Percentiles rank a stretch among this genome's conserved stretches.
phyloP scores from a whole-genome alignment of 768 basidiomycete genomes.

The Steccherinum ochraceum region DNA sequence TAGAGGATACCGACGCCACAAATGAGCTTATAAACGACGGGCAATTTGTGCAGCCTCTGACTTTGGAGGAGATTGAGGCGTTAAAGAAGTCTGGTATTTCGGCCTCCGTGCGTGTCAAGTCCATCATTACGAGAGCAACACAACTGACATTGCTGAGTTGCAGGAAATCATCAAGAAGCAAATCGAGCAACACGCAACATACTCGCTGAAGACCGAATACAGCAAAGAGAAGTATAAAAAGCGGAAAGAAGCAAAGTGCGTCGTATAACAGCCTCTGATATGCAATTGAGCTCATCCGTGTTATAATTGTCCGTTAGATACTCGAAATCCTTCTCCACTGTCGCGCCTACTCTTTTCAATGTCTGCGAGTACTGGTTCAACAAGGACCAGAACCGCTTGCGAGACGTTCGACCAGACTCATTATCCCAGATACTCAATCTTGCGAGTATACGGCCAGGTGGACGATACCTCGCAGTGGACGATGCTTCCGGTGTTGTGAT shows the following conservation, averaged over 20 bases:
- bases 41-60: constrained; percentile 76
- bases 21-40: constrained; percentile 94
- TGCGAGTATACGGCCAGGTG: constrained; percentile 79
- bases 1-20: constrained; percentile 95
- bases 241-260: constrained; percentile 93
- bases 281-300: no score
- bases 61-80: constrained; percentile 74
- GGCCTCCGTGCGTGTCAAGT: constrained; percentile 48
- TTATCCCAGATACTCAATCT: constrained; percentile 84
- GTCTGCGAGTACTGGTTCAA: constrained; percentile 86
- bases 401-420: constrained; percentile 81
- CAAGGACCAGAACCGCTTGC: constrained; percentile 76
- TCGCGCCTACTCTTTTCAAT: constrained; percentile 84
- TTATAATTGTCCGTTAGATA: no score
- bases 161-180: constrained; percentile 95
- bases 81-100: constrained; percentile 79
- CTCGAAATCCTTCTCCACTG: constrained; percentile 77
- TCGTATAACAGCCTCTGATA: no score
- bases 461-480: constrained; percentile 85
- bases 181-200: constrained; percentile 89
- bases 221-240: constrained; percentile 98
- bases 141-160: constrained; percentile 5
- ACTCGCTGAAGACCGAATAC: constrained; percentile 92
- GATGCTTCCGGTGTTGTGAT: constrained; percentile 88
- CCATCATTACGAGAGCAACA: not conserved